phyloP scores from a whole-genome alignment of 176 grass and related monocot genomes.

The Ampelocalamus luodianensis region DNA sequence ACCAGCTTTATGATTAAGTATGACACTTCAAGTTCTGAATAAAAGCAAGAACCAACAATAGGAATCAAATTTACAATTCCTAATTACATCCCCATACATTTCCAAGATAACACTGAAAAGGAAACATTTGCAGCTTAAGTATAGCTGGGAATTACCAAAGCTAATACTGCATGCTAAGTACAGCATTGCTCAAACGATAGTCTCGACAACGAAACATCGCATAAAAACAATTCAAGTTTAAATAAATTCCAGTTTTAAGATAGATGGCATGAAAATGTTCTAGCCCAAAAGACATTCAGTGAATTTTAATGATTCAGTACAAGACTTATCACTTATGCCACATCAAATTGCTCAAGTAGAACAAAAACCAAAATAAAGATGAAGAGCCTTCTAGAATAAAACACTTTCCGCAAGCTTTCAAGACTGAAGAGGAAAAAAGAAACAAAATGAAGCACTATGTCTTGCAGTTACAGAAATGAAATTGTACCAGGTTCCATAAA shows the following conservation, averaged over 20 bases:
- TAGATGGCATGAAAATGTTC: not conserved
- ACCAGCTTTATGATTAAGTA: conserved; percentile 2
- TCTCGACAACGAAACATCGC: not conserved
- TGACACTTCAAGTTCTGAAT: not conserved
- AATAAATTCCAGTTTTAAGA: not conserved
- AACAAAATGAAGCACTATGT: conserved; percentile 1
- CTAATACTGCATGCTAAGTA: conserved; percentile 2
- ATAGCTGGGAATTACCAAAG: not conserved
- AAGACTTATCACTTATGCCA: not conserved
- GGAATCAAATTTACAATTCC: conserved; percentile 14
- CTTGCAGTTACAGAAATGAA: not conserved
- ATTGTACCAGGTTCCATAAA: not conserved
- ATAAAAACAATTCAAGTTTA: not conserved
- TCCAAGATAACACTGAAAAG: not conserved
- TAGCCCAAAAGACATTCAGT: not conserved
- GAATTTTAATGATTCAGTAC: not conserved
- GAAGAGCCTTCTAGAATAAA: not conserved
- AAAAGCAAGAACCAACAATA: conserved; percentile 11
- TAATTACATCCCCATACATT: not conserved
- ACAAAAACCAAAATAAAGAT: not conserved
- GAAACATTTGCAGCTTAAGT: not conserved
- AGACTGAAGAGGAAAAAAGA: not conserved
- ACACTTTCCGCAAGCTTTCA: not conserved
- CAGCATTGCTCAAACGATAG: not conserved
- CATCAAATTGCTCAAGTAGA: not conserved